Conservation (phyloP, 192 early-diverging fungal genomes). For the Spinellus fusiger region DNA sequence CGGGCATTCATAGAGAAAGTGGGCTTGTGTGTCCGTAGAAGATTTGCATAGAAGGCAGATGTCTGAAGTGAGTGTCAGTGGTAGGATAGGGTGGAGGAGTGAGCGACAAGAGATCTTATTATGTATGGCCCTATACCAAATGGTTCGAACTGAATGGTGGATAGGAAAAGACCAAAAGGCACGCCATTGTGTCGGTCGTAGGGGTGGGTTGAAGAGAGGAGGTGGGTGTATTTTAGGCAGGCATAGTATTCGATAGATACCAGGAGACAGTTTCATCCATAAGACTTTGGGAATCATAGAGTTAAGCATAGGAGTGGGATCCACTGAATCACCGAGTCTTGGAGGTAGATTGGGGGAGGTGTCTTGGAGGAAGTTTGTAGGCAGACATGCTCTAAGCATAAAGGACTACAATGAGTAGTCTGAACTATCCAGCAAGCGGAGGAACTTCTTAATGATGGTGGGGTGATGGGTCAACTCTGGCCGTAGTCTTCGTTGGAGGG, state of each 20-base stretch:
- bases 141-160: no score
- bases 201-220: neutral
- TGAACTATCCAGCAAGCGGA: neutral
- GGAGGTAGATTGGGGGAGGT: neutral
- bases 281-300: neutral
- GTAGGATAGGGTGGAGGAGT: neutral
- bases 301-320: neutral
- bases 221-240: neutral
- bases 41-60: neutral
- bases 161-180: no score
- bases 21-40: neutral
- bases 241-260: neutral
- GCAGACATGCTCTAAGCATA: neutral
- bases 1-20: slow-evolving; percentile 5
- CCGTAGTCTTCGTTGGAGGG: neutral
- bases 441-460: neutral
- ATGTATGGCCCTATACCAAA: no score
- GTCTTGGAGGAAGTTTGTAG: neutral
- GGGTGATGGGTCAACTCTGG: neutral
- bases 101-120: no score
- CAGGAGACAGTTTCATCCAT: neutral
- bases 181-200: no score
- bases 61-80: neutral
- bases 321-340: neutral
- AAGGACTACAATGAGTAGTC: neutral